phyloP scores from a whole-genome alignment of 768 basidiomycete genomes.

The Boletus tylopilopsis region DNA sequence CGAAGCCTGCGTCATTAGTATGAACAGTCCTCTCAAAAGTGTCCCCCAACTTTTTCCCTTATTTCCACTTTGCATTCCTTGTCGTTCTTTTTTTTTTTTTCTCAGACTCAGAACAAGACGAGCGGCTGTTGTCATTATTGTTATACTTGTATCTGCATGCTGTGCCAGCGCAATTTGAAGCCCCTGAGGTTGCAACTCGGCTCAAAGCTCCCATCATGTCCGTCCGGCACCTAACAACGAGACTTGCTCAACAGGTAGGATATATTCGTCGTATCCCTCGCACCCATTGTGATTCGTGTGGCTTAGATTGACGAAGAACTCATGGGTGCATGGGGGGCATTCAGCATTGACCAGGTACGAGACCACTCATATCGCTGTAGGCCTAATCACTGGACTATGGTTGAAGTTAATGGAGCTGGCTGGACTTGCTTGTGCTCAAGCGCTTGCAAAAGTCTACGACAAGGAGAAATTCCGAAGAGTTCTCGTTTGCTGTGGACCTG shows the following conservation, averaged over 20 bases:
- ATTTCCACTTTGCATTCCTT: not conserved
- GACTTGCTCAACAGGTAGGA: conserved; percentile 69
- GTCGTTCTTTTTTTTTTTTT: not conserved
- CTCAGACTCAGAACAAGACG: not conserved
- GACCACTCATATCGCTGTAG: not conserved
- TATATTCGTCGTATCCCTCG: not conserved
- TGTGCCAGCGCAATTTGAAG: not conserved
- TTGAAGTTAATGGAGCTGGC: conserved; percentile 92
- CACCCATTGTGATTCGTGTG: not conserved
- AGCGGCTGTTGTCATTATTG: conserved; percentile 1
- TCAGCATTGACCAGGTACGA: conserved; percentile 87
- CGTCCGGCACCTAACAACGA: conserved; percentile 65
- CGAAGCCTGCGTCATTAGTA: conserved; percentile 28
- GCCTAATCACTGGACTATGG: not conserved
- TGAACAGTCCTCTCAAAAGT: conserved; percentile 4
- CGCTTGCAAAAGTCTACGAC: conserved; percentile 73
- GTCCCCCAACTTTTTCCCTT: not conserved
- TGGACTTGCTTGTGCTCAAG: conserved; percentile 89
- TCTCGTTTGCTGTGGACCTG: conserved; percentile 95
- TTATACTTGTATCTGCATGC: conserved; percentile 3
- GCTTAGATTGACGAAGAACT: conserved; percentile 91
- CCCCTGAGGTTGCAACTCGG: too few species aligned
- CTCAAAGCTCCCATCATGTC: conserved; percentile 48
- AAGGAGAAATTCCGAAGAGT: conserved; percentile 69
- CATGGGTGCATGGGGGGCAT: conserved; percentile 85